A percentile compares a stretch with the other conserved stretches of the same genome.
phyloP scores from a whole-genome alignment of 108 stramenopile species.

The Fistulifera solaris region DNA sequence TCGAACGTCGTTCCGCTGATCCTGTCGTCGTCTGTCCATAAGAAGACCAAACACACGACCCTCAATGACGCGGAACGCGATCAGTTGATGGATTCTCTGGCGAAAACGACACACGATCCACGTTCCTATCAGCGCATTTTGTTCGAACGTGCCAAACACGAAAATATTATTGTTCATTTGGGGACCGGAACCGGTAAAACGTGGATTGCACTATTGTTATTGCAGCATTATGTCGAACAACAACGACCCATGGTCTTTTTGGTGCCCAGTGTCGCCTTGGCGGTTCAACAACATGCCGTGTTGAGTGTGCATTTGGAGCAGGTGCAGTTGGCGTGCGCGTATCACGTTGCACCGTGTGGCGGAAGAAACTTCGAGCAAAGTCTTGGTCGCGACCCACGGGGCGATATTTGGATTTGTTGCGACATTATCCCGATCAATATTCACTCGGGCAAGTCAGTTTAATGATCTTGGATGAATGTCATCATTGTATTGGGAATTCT shows the following conservation, averaged over 20 bases:
- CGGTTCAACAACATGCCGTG: constrained; percentile 44
- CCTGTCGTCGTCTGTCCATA: too few relatives aligned
- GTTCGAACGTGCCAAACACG: constrained; percentile 34
- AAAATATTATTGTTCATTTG: constrained; percentile 50
- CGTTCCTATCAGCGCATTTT: constrained; percentile 42
- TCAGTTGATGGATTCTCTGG: too few relatives aligned
- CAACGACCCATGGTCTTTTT: constrained; percentile 43
- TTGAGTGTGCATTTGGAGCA: constrained; percentile 36
- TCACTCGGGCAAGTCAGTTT: constrained; percentile 27
- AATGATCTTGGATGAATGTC: constrained; percentile 58
- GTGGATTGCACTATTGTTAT: constrained; percentile 44
- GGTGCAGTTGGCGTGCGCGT: constrained; percentile 34
- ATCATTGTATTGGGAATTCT: constrained; percentile 40
- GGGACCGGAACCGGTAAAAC: constrained; percentile 59
- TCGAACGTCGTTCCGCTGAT: too few relatives aligned
- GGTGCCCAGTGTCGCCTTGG: constrained; percentile 56
- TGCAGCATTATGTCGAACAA: constrained; percentile 16
- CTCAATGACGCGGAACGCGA: too few relatives aligned
- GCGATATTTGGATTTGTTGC: constrained; percentile 42
- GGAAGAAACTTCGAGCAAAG: constrained; percentile 23
- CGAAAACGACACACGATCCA: constrained; percentile 6
- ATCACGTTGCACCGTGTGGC: background rate
- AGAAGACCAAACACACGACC: too few relatives aligned
- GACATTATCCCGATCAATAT: constrained; percentile 47
- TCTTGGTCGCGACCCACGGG: constrained; percentile 63